phyloP scores from a whole-genome alignment of 257 asterid species.

The Buddleja alternifolia region DNA sequence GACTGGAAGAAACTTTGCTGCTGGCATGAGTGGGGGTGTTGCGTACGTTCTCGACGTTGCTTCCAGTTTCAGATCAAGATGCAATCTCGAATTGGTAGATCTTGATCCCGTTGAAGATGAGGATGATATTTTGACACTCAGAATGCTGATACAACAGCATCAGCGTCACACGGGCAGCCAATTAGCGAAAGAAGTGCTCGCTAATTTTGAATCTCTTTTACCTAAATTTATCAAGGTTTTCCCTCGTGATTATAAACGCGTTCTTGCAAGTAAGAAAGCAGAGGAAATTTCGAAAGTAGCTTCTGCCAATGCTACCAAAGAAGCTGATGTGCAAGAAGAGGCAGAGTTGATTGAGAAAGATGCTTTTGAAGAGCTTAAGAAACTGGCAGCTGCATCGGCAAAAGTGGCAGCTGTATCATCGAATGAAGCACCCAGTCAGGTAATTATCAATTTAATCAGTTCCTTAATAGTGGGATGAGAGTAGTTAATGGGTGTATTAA shows the following conservation, averaged over 20 bases:
- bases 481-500: neutral
- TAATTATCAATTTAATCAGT: conserved; percentile 22
- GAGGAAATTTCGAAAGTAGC: conserved; percentile 49
- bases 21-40: conserved; percentile 99
- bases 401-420: conserved; percentile 62
- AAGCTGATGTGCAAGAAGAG: conserved; percentile 72
- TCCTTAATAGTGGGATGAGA: neutral
- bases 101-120: conserved; percentile 89
- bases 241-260: conserved; percentile 88
- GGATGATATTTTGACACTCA: conserved; percentile 77
- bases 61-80: conserved; percentile 67
- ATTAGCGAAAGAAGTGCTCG: conserved; percentile 81
- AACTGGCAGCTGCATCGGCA: conserved; percentile 61
- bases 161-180: conserved; percentile 91
- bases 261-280: conserved; percentile 72
- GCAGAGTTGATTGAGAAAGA: conserved; percentile 66
- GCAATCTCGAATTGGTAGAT: conserved; percentile 93
- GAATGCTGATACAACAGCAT: conserved; percentile 98
- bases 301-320: conserved; percentile 52
- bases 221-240: conserved; percentile 89
- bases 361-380: conserved; percentile 96
- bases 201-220: conserved; percentile 67
- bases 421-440: conserved; percentile 48
- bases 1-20: conserved; percentile 97
- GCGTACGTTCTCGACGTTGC: conserved; percentile 89